Evolutionary conservation across 2,329 filamentous ascomycete species (phyloP).

Genomic region (Geosmithia flava): DNA sequence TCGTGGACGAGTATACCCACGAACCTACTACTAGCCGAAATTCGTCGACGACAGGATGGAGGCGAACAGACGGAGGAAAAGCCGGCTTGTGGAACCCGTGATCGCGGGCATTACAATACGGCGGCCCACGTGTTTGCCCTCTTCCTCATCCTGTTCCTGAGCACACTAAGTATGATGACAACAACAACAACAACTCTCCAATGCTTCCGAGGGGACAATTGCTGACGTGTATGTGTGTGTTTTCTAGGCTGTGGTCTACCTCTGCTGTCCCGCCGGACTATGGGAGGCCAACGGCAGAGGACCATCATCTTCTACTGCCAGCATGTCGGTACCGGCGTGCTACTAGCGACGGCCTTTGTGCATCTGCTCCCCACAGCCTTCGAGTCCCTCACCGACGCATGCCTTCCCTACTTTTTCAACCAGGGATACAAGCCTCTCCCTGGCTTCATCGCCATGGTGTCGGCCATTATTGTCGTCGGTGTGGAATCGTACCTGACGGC

Average conservation of each 20-base stretch:
- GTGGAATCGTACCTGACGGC: conserved; percentile 85
- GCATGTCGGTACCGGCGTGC: conserved; percentile 70
- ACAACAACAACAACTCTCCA: too few relatives aligned
- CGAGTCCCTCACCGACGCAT: conserved; percentile 52
- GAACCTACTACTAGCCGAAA: conserved; percentile 37
- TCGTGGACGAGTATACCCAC: conserved; percentile 39
- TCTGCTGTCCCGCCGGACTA: conserved; percentile 47
- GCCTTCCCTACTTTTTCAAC: conserved; percentile 69
- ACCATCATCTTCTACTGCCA: conserved; percentile 54
- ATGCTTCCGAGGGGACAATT: background rate
- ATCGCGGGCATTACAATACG: conserved; percentile 49
- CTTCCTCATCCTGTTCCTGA: conserved; percentile 50
- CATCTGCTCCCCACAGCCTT: conserved; percentile 62
- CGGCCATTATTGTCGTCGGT: conserved; percentile 69
- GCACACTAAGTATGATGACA: conserved; percentile 36
- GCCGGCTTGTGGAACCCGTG: conserved; percentile 39
- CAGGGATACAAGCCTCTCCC: conserved; percentile 67
- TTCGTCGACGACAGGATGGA: conserved; percentile 31
- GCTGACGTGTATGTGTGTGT: background rate
- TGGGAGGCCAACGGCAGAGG: conserved; percentile 43
- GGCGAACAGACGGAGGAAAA: conserved; percentile 13
- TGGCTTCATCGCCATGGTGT: conserved; percentile 70
- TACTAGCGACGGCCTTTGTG: conserved; percentile 80
- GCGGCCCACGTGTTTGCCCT: conserved; percentile 55
- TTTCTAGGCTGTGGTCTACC: conserved; percentile 51